Evolutionary conservation across 257 asterid species (phyloP).

Genomic region (Cynanchum wilfordii): DNA sequence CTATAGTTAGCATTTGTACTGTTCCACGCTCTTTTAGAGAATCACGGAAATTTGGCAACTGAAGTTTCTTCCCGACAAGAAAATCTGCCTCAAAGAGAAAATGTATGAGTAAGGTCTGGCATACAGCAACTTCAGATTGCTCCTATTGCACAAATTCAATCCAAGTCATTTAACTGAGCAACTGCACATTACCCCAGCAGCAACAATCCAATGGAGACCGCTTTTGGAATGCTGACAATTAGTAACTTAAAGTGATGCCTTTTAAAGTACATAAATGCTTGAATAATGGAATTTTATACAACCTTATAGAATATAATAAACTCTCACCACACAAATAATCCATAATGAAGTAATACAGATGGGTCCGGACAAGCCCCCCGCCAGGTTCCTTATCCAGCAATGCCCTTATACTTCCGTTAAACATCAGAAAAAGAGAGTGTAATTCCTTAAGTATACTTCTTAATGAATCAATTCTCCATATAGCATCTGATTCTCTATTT

Average conservation of each 20-base stretch:
- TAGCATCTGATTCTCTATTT: constrained; percentile 61
- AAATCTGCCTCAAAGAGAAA: constrained; percentile 89
- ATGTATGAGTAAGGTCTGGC: constrained; percentile 47
- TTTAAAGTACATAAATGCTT: constrained; percentile 33
- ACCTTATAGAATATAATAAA: constrained; percentile 23
- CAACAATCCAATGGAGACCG: constrained; percentile 87
- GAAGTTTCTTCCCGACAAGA: constrained; percentile 74
- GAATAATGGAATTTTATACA: constrained; percentile 26
- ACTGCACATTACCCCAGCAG: constrained; percentile 99
- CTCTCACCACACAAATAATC: constrained; percentile 91
- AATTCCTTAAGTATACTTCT: constrained; percentile 72
- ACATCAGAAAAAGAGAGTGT: constrained; percentile 90
- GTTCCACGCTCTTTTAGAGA: constrained; percentile 86
- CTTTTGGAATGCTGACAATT: constrained; percentile 95
- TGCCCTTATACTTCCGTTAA: constrained; percentile 73
- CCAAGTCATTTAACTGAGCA: constrained; percentile 70
- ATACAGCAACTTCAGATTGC: constrained; percentile 53
- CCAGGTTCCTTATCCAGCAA: constrained; percentile 87
- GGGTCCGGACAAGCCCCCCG: constrained; percentile 76
- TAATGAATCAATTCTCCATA: constrained; percentile 77
- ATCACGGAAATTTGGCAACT: constrained; percentile 89
- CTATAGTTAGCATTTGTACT: constrained; percentile 89
- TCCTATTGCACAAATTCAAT: constrained; percentile 66
- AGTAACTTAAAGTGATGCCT: constrained; percentile 72
- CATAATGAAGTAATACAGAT: constrained; percentile 79